phyloP scores from a whole-genome alignment of 257 asterid genomes.

The Primulina eburnea region DNA sequence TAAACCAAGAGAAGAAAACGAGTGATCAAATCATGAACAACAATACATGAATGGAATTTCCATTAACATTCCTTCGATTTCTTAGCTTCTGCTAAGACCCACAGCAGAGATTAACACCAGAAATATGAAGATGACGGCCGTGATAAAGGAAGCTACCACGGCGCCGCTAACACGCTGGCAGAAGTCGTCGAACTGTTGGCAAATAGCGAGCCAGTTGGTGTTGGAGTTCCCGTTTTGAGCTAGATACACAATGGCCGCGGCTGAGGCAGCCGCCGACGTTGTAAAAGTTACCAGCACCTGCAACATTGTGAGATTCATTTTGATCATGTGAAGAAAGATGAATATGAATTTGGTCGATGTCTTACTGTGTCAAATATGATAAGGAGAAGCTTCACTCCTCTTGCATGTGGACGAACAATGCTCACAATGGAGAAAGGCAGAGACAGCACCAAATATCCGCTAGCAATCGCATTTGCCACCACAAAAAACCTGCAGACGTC shows the following conservation, averaged over 20 bases:
- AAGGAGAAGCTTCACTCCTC: conserved; percentile 58
- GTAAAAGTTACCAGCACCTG: conserved; percentile 63
- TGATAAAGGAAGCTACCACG: conserved; percentile 77
- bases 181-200: conserved; percentile 69
- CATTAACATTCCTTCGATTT: not conserved
- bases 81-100: conserved; percentile 56
- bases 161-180: conserved; percentile 82
- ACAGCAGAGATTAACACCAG: conserved; percentile 61
- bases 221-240: conserved; percentile 78
- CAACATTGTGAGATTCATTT: not conserved
- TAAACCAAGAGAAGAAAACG: not conserved
- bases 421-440: conserved; percentile 76
- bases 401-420: conserved; percentile 68
- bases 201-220: conserved; percentile 72
- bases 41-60: not conserved
- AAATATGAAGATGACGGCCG: conserved; percentile 47
- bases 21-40: not conserved
- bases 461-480: conserved; percentile 68
- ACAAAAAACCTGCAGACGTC: conserved; percentile 52
- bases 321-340: not conserved
- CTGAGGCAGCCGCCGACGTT: conserved; percentile 63
- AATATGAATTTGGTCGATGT: too few species aligned
- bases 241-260: conserved; percentile 73
- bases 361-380: conserved; percentile 68
- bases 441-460: conserved; percentile 76